Evolutionary conservation across 106 monocot genomes (phyloP), one percentile per base, ranked within the genome.

Genomic region (Acorus calamus): DNA sequence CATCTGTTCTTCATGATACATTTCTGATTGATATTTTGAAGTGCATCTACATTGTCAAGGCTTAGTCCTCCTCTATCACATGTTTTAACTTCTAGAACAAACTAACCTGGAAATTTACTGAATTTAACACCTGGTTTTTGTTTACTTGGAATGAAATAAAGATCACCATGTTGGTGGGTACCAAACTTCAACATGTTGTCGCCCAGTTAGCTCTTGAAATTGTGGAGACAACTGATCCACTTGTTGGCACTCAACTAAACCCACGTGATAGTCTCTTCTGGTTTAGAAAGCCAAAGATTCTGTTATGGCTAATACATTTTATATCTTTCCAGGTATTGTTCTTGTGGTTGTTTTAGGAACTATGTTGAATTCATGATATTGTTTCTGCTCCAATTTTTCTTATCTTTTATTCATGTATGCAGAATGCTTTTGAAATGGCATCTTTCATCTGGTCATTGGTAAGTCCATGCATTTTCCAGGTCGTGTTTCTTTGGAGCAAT

Each of bases 361-460:
- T 9, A 62, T 0, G 3, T 3, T 46, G 62, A 4, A 12, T 49
- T 62, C 2, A 11, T 9, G 4, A 13, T 4, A 11, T 9, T 3
- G n/a, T 49, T 41, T 2, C 4, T 47, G 11, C 49, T 4, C 2
- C 46, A 8, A n/a, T 48, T n/a, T n/a, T n/a, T 0, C 4, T 12
- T 47, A 3, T 62, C 14, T 48, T 13, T 62, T 49, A 48, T 14
- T 2, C 2, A 48, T 44, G 49, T 49, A 62, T 62, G 62, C 46
- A 62, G 62, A 62, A 62, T 44, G 43, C 62, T 4, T 62, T 62
- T 62, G 62, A 47, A 4, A 62, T 62, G 62, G 62, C 62, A 11
- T 48, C 46, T 4, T 12, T 62, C 9, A 62, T 62, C 49, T 62
- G 62, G 62, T 62, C 62, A 62, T n/a, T 62, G 62, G 62, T 62